phyloP scores from a whole-genome alignment of 192 early-diverging fungal species.

The Podila horticola region DNA sequence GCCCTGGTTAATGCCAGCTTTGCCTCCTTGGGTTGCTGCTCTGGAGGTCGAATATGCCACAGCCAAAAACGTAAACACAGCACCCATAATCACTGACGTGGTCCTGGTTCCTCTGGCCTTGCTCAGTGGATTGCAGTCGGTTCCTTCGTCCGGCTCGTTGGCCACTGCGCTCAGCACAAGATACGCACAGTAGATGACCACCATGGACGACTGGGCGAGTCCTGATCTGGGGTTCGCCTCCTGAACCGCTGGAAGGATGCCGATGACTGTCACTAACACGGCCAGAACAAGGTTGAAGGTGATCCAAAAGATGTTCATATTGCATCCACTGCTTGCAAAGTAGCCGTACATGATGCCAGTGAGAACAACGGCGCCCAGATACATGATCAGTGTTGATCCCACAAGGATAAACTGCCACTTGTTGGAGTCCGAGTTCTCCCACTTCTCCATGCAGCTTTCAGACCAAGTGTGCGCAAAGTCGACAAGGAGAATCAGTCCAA shows the following conservation, averaged over 20 bases:
- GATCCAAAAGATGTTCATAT: constrained; percentile 94
- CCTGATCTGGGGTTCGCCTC: constrained; percentile 91
- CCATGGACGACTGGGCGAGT: constrained; percentile 94
- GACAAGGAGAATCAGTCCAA: constrained; percentile 93
- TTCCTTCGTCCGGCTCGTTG: constrained; percentile 75
- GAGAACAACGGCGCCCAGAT: constrained; percentile 71
- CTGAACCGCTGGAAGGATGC: constrained; percentile 85
- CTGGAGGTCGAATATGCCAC: constrained; percentile 95
- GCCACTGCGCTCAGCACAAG: constrained; percentile 87
- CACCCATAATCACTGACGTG: constrained; percentile 83
- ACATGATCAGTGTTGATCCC: constrained; percentile 76
- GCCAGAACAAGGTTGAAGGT: constrained; percentile 88
- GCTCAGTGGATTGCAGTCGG: constrained; percentile 86
- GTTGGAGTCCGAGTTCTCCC: constrained; percentile 80
- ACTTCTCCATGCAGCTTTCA: constrained; percentile 86
- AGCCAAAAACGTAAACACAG: constrained; percentile 93
- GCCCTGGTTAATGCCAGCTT: constrained; percentile 68
- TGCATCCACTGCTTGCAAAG: constrained; percentile 84
- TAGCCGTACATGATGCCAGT: constrained; percentile 88
- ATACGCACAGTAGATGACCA: constrained; percentile 92
- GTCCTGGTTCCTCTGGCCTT: constrained; percentile 79
- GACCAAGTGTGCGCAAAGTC: constrained; percentile 95
- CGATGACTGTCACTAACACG: constrained; percentile 68
- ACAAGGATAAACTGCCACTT: constrained; percentile 87
- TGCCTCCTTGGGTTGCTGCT: constrained; percentile 86